Evolutionary conservation across 257 asterid genomes (phyloP), one percentile per base, ranked within the genome.

Genomic region (Lycium ferocissimum): DNA sequence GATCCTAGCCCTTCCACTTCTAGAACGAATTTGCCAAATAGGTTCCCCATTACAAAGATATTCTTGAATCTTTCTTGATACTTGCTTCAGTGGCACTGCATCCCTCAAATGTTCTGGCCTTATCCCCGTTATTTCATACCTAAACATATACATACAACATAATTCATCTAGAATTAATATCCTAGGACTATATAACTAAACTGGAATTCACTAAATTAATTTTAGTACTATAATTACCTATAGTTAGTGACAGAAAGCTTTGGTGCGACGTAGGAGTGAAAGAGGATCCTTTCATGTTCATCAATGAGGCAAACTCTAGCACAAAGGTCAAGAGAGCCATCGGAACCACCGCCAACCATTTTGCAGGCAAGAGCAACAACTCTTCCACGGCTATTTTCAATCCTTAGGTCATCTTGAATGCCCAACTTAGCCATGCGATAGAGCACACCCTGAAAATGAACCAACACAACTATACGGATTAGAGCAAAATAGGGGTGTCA

Each of bases 261-360:
- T 62, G 98, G 98, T 84, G 91, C 93, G 80, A 96, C 92, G 72
- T 96, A 93, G 45, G 96, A 56, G 56, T 96, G 97, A 80, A 96
- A 92, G 85, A 96, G 87, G 20, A 92, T 89, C 85, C 86, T 92
- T 82, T 96, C 98, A 70, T 80, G 37, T 87, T 96, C 98, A 85
- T 94, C 98, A 75, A 90, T 61, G 51, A 95, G 91, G 89, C 98
- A 96, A 62, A 96, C 91, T 88, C 98, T 90, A 26, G 93, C 98
- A 79, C 99, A 96, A 84, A 94, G 91, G 86, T 94, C 98, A 47
- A 93, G 83, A 43, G 98, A 90, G 49, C 98, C 98, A 88, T 96
- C 98, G 26, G 89, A 92, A 78, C 99, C 99, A 17, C 99, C 99
- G 0, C 98, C 98, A 2, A 96, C 98, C 94, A 92, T 96, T 88